Conservation (phyloP, 805 yeast species). For the Starmera amethionina region DNA sequence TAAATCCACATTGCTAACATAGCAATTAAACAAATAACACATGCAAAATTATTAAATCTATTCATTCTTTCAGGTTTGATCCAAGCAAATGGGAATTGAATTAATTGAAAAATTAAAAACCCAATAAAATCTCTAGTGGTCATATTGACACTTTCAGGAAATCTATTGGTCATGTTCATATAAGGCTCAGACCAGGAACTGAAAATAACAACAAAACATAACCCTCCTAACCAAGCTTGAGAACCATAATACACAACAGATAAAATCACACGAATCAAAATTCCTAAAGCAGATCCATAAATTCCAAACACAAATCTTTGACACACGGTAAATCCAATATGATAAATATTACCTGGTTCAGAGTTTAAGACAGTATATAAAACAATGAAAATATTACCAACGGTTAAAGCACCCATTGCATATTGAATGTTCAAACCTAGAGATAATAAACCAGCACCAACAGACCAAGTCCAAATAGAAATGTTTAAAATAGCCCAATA, state of each 20-base stretch:
- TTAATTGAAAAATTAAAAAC: constrained; percentile 33
- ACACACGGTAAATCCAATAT: constrained; percentile 27
- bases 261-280: constrained; percentile 28
- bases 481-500: constrained; percentile 28
- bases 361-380: constrained; percentile 26
- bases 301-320: constrained; percentile 31
- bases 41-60: constrained; percentile 24
- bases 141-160: constrained; percentile 28
- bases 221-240: constrained; percentile 34
- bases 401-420: constrained; percentile 29
- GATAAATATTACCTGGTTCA: constrained; percentile 30
- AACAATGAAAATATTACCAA: constrained; percentile 29
- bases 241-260: constrained; percentile 33
- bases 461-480: constrained; percentile 26
- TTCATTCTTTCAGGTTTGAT: constrained; percentile 36
- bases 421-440: constrained; percentile 29
- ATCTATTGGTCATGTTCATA: constrained; percentile 26
- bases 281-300: constrained; percentile 29
- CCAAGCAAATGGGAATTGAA: constrained; percentile 30
- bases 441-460: constrained; percentile 28
- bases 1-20: constrained; percentile 32
- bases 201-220: constrained; percentile 27
- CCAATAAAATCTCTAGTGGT: constrained; percentile 32
- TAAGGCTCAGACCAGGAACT: constrained; percentile 26
- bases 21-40: constrained; percentile 27